phyloP scores from a whole-genome alignment of 2,329 filamentous ascomycete species.

The Pseudogymnoascus sp. region DNA sequence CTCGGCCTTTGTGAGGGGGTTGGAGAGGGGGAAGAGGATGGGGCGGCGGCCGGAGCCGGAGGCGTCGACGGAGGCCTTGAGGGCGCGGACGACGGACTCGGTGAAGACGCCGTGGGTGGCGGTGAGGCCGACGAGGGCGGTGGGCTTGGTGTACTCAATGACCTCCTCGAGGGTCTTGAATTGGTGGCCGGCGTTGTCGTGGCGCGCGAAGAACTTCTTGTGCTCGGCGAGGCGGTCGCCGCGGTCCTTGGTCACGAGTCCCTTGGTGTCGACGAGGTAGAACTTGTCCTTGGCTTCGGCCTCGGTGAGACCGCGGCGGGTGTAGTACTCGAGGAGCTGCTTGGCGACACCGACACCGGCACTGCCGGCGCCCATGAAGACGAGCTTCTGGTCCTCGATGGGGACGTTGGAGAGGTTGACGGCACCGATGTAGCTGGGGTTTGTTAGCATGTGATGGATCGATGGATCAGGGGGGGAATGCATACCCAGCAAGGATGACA shows the following conservation, averaged over 20 bases:
- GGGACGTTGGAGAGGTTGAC: conserved; percentile 82
- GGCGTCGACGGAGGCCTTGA: conserved; percentile 56
- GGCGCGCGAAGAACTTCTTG: conserved; percentile 64
- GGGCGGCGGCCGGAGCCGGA: conserved; percentile 66
- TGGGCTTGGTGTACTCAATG: conserved; percentile 90
- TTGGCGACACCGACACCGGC: conserved; percentile 96
- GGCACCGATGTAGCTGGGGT: conserved; percentile 51
- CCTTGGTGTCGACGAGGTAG: conserved; percentile 95
- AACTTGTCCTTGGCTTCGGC: conserved; percentile 84
- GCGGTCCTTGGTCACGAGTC: conserved; percentile 85
- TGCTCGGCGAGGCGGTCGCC: conserved; percentile 92
- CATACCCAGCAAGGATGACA: conserved; percentile 78
- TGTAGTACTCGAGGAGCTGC: conserved; percentile 96
- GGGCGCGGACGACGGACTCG: conserved; percentile 69
- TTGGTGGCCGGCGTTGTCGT: conserved; percentile 58
- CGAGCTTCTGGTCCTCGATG: conserved; percentile 81
- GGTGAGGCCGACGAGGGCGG: conserved; percentile 86
- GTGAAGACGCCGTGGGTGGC: conserved; percentile 94
- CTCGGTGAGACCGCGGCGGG: conserved; percentile 81
- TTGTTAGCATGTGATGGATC: conserved; percentile 45
- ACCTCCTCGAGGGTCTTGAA: conserved; percentile 81
- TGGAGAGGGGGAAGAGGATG: conserved; percentile 93
- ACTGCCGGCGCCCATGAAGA: conserved; percentile 93
- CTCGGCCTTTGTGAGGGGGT: conserved; percentile 93
- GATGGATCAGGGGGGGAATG: not conserved